These are phyloP conservation scores for Sclerotinia minor DNA, from an alignment of 2,329 filamentous ascomycete species.

Conservation along the genomic window DNA sequence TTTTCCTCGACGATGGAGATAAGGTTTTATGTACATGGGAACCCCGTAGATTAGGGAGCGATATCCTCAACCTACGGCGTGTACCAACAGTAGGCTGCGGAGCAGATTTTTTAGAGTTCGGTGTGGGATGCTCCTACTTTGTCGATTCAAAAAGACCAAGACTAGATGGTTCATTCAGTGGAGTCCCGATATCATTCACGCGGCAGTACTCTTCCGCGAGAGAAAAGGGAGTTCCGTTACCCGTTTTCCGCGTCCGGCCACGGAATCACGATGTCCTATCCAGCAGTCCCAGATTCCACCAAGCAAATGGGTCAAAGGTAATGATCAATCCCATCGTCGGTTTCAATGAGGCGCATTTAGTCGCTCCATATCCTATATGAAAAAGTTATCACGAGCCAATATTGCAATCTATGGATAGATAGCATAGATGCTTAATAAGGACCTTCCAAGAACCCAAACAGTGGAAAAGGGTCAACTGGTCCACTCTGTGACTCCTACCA, in stretches of 20 bases:
- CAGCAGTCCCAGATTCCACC: constrained; percentile 1
- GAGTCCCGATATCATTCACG: not conserved
- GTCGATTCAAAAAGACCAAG: not conserved
- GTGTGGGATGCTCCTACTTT: no score
- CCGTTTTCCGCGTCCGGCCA: not conserved
- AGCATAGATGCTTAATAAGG: not conserved
- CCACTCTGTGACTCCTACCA: constrained; percentile 11
- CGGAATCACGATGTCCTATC: not conserved
- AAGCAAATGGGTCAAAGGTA: not conserved
- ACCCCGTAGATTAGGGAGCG: not conserved
- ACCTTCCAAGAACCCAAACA: not conserved
- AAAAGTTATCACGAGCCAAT: constrained; percentile 8
- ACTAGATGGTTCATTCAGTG: constrained; percentile 5
- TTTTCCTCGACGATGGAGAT: not conserved
- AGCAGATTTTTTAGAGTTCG: not conserved
- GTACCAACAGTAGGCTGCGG: not conserved
- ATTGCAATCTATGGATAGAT: not conserved
- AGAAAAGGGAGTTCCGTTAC: constrained; percentile 10
- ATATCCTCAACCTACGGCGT: not conserved
- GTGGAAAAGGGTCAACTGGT: not conserved
- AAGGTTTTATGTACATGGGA: not conserved
- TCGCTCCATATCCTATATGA: not conserved
- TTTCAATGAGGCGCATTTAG: constrained; percentile 7
- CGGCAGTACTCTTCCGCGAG: constrained; percentile 5
- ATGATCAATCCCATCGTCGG: constrained; percentile 4